Conservation (phyloP, 208 protist genomes). For the Chromosphaera perkinsii region DNA sequence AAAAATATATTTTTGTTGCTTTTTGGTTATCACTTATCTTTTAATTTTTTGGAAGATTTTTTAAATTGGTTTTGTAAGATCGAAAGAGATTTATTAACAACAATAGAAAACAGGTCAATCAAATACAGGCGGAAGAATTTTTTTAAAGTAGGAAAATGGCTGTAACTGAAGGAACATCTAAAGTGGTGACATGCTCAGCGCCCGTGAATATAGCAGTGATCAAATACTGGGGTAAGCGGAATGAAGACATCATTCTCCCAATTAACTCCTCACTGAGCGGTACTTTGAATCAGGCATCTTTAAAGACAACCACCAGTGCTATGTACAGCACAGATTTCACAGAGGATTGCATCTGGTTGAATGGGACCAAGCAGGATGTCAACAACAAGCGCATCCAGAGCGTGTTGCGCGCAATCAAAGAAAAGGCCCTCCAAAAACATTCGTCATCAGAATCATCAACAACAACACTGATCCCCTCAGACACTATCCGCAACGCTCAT, state of each 20-base stretch:
- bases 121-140: no score
- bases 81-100: no score
- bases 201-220: slow-evolving; percentile 98
- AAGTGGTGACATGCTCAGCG: slow-evolving; percentile 73
- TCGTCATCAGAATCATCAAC: not conserved
- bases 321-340: slow-evolving; percentile 50
- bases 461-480: not conserved
- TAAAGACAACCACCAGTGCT: slow-evolving; percentile 86
- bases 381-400: not conserved
- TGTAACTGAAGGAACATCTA: no score
- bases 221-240: slow-evolving; percentile 99
- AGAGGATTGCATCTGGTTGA: slow-evolving; percentile 85
- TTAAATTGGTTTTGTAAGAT: no score
- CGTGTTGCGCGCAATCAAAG: not conserved
- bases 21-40: no score
- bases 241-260: slow-evolving; percentile 82
- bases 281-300: slow-evolving; percentile 83
- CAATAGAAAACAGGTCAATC: no score
- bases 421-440: not conserved
- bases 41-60: no score
- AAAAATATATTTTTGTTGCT: no score
- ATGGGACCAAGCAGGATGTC: slow-evolving; percentile 60
- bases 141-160: no score
- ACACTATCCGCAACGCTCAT: slow-evolving; percentile 35
- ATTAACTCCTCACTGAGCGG: slow-evolving; percentile 92